Percentiles rank a stretch among this genome's conserved stretches.
Evolutionary conservation across 305 asterid species (phyloP).

Genomic region (Fraxinus paxiana): DNA sequence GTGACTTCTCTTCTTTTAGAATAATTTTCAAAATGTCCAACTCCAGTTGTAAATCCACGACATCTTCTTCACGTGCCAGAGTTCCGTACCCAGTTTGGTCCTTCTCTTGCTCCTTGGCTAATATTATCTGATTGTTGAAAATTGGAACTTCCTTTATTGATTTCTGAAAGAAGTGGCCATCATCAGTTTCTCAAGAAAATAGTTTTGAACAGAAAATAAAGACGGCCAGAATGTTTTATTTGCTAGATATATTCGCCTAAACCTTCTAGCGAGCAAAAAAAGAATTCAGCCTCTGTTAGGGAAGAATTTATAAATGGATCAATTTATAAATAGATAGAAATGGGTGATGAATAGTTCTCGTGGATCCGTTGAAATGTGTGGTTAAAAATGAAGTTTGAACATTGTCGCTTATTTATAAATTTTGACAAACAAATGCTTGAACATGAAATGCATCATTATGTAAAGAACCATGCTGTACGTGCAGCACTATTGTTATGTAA

Average conservation of each 20-base stretch:
- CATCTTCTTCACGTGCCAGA: conserved; percentile 43
- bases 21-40: conserved; percentile 75
- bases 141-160: conserved; percentile 59
- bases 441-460: not conserved
- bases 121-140: conserved; percentile 31
- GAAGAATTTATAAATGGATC: not conserved
- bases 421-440: not conserved
- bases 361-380: not conserved
- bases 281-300: not conserved
- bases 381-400: not conserved
- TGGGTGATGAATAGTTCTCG: not conserved
- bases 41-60: conserved; percentile 81
- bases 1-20: conserved; percentile 77
- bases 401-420: not conserved
- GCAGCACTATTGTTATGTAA: not conserved
- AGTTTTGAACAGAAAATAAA: not conserved
- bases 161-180: conserved; percentile 47
- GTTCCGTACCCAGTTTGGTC: conserved; percentile 29
- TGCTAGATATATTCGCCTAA: not conserved
- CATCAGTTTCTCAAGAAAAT: conserved; percentile 16
- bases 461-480: not conserved
- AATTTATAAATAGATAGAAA: not conserved
- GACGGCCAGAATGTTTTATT: not conserved
- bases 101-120: conserved; percentile 30
- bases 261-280: conserved; percentile 1